phyloP scores from a whole-genome alignment of 805 yeast genomes.

The Yarrowia keelungensis region DNA sequence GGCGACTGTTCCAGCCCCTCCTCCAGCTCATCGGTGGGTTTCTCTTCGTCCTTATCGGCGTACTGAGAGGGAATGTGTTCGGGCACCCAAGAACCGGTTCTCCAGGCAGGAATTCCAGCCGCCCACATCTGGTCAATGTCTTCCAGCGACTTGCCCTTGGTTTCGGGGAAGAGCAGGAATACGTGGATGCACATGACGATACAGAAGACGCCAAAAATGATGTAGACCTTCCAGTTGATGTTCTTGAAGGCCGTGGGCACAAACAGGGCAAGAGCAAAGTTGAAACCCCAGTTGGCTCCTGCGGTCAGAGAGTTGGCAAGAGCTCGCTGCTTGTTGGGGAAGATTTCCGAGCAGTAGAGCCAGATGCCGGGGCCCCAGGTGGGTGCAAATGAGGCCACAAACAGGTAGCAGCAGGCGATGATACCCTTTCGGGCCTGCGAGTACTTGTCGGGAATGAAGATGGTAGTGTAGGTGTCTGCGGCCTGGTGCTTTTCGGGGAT shows the following conservation, averaged over 20 bases:
- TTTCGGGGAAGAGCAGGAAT: slow-evolving; percentile 45
- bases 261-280: slow-evolving; percentile 65
- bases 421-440: slow-evolving; percentile 61
- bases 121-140: slow-evolving; percentile 56
- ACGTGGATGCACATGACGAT: slow-evolving; percentile 56
- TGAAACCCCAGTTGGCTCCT: slow-evolving; percentile 48
- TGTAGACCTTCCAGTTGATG: slow-evolving; percentile 64
- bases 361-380: slow-evolving; percentile 72
- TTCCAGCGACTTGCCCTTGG: slow-evolving; percentile 52
- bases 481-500: slow-evolving; percentile 63
- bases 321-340: slow-evolving; percentile 61
- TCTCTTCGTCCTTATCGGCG: slow-evolving; percentile 14
- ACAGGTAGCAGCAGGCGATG: slow-evolving; percentile 61
- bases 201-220: slow-evolving; percentile 65
- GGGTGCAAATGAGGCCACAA: slow-evolving; percentile 78
- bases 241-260: slow-evolving; percentile 61
- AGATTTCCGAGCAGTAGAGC: slow-evolving; percentile 61
- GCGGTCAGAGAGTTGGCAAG: slow-evolving; percentile 61
- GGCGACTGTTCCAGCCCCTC: neutral
- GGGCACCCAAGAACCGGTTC: slow-evolving; percentile 57
- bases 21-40: neutral
- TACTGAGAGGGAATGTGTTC: slow-evolving; percentile 13
- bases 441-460: slow-evolving; percentile 64
- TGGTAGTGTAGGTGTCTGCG: slow-evolving; percentile 57
- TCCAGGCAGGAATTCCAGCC: slow-evolving; percentile 69